These are phyloP conservation scores for Pythium aristosporum DNA, from an alignment of 352 stramenopile genomes.

Conservation along the genomic window DNA sequence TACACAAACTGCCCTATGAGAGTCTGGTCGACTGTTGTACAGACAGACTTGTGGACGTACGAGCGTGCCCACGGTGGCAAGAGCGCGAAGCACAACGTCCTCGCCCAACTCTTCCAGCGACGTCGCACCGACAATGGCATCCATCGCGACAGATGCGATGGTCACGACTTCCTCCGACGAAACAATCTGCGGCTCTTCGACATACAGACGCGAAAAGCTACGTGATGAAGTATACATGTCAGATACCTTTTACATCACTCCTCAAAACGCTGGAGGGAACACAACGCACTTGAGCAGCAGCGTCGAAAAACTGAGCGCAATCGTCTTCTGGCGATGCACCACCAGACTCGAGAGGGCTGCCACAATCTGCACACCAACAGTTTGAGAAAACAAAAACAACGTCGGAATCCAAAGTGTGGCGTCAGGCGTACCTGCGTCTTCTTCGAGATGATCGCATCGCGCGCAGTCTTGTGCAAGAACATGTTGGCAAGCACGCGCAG, in stretches of 20 bases:
- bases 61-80: slow-evolving; percentile 68
- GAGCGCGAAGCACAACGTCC: slow-evolving; percentile 64
- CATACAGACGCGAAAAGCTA: slow-evolving; percentile 46
- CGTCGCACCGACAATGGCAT: slow-evolving; percentile 49
- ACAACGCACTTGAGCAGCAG: slow-evolving; percentile 68
- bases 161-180: slow-evolving; percentile 50
- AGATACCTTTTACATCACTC: neutral
- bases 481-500: slow-evolving; percentile 78
- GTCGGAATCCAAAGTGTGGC: neutral
- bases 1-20: neutral
- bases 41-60: slow-evolving; percentile 34
- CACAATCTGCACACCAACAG: slow-evolving; percentile 32
- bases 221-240: neutral
- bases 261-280: neutral
- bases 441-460: slow-evolving; percentile 44
- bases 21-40: neutral
- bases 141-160: slow-evolving; percentile 47
- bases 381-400: neutral
- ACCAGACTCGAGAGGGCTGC: slow-evolving; percentile 46
- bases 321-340: slow-evolving; percentile 57
- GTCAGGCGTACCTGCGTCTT: slow-evolving; percentile 44
- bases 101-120: slow-evolving; percentile 70
- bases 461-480: slow-evolving; percentile 54
- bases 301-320: slow-evolving; percentile 65
- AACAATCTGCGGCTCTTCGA: slow-evolving; percentile 33